Base-by-base conservation (phyloP, 2,329 filamentous ascomycete genomes). In the Diaporthe aspalathi region DNA sequence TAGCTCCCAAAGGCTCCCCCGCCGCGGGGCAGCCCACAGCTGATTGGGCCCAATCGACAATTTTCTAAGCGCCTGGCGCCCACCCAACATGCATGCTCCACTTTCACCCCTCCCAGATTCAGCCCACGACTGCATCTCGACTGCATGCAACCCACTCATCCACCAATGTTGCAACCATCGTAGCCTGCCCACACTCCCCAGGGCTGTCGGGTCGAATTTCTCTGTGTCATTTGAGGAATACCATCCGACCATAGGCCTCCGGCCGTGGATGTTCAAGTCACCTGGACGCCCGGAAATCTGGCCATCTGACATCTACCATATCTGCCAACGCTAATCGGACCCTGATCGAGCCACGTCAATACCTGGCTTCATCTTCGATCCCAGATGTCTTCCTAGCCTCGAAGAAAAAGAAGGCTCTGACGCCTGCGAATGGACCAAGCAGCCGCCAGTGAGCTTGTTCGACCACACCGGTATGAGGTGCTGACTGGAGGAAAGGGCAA, bases 41-140 rank as follows among this genome's bases (percentile, higher is more conserved):
- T 60, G 67, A 68, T 68, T 68, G 67, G 67, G 32, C 38, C 32
- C 53, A 24, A 7, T 11, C 9, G 6, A 16, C 14, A 47, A 22
- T 29, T 11, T 50, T 50, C 63, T 68, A 68, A 68, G 67, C 67
- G 67, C 67, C 67, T 24, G 67, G 32, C 53, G 67, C 24, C 67
- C 67, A 68, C 67, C 53, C 67, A 50, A 38, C 35, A 7, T 9
- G 9, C 4, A 29, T 9, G 32, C 32, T 9, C 32, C 32, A n/a
- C n/a, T n/a, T n/a, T n/a, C n/a, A n/a, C n/a, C 32, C 32, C 32
- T 9, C 27, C 32, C 53, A 32, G 20, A 50, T 60, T 29, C 14
- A 53, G 22, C 49, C 67, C 60, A 50, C 24, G 43, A 50, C 60
- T 63, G 47, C 67, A 60, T 50, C 8, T 22, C 22, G 8, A 11